phyloP scores from a whole-genome alignment of 2,329 filamentous ascomycete genomes.

The Arthrobotrys sinensis region DNA sequence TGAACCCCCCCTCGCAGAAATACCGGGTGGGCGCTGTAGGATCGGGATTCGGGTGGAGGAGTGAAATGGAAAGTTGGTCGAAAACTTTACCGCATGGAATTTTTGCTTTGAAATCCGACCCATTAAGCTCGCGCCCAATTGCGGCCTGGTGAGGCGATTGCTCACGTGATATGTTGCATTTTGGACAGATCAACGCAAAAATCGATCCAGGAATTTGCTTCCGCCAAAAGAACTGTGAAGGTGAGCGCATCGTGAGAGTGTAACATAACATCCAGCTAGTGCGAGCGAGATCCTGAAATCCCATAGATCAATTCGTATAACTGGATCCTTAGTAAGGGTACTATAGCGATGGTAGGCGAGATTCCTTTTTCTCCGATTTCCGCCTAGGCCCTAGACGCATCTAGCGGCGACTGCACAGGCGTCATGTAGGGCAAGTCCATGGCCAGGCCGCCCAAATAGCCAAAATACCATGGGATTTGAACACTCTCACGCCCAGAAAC shows the following conservation, averaged over 20 bases:
- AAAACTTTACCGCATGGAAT: constrained; percentile 27
- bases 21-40: neutral
- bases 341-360: neutral
- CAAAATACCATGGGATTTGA: neutral
- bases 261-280: neutral
- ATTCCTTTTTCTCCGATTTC: neutral
- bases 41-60: constrained; percentile 18
- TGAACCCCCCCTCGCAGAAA: neutral
- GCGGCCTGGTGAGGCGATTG: neutral
- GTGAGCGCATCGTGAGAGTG: neutral
- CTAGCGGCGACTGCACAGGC: neutral
- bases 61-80: neutral
- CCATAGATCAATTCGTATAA: neutral
- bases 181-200: constrained; percentile 16
- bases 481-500: constrained; percentile 4
- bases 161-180: constrained; percentile 34
- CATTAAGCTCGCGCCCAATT: constrained; percentile 26
- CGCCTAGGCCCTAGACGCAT: neutral
- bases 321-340: constrained; percentile 2
- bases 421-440: neutral
- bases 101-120: constrained; percentile 55
- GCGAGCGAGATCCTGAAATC: neutral
- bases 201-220: neutral
- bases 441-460: neutral
- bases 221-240: neutral